These are phyloP conservation scores for Fusarium scirpi DNA, from an alignment of 2,329 filamentous ascomycete genomes.

Conservation along the genomic window DNA sequence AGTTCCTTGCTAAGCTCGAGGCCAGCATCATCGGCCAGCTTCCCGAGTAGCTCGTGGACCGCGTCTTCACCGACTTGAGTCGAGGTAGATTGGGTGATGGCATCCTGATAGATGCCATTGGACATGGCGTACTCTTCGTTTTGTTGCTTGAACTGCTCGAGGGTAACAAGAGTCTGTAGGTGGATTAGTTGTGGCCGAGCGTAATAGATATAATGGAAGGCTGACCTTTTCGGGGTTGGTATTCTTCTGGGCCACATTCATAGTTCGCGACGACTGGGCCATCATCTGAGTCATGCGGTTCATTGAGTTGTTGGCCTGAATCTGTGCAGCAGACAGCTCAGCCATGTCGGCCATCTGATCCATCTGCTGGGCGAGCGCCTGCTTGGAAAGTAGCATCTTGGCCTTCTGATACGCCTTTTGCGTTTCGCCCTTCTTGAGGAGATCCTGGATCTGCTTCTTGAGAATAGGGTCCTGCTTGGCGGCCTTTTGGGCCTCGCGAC, in stretches of 20 bases:
- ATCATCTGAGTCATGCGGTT: constrained; percentile 75
- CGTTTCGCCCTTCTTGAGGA: constrained; percentile 73
- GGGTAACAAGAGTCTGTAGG: constrained; percentile 67
- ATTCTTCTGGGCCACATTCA: constrained; percentile 68
- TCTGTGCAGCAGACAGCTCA: constrained; percentile 69
- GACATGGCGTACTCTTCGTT: constrained; percentile 74
- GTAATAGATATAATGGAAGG: rapidly evolving
- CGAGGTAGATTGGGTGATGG: constrained; percentile 81
- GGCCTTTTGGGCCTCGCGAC: constrained; percentile 70
- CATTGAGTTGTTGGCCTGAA: constrained; percentile 74
- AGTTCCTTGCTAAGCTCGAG: constrained; percentile 85
- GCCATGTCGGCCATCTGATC: constrained; percentile 74
- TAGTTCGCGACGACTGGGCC: constrained; percentile 68
- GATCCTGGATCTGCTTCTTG: constrained; percentile 73
- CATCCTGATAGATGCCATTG: constrained; percentile 85
- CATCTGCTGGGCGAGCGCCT: constrained; percentile 72
- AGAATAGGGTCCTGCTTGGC: constrained; percentile 70
- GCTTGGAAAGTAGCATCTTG: constrained; percentile 71
- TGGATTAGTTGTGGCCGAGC: constrained; percentile 5
- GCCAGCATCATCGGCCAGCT: constrained; percentile 89
- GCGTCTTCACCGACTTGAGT: constrained; percentile 82
- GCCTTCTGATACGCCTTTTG: constrained; percentile 73
- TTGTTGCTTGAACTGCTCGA: constrained; percentile 71
- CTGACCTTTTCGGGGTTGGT: constrained; percentile 69
- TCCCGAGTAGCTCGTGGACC: constrained; percentile 85